Percentiles rank a stretch among this genome's conserved stretches.
These are phyloP conservation scores for Xylariaceae sp. DNA, from an alignment of 2,329 filamentous ascomycete species.

Conservation along the genomic window DNA sequence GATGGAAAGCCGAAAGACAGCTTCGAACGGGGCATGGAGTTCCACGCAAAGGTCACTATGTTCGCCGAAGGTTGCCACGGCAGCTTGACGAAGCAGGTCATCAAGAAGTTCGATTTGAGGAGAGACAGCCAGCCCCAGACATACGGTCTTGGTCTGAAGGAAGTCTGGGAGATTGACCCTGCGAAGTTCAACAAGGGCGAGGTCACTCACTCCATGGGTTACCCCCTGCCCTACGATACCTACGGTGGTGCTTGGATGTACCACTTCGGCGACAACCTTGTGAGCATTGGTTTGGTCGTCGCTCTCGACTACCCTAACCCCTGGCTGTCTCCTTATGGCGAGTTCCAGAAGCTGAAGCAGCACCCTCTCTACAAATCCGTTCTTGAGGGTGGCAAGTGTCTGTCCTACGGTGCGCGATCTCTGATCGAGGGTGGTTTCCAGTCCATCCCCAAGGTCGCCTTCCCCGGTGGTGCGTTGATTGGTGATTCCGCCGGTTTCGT, in stretches of 20 bases:
- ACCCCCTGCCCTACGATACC: conserved; percentile 78
- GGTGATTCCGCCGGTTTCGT: conserved; percentile 95
- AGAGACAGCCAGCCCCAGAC: conserved; percentile 89
- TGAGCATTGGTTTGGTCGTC: conserved; percentile 84
- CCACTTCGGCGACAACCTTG: conserved; percentile 96
- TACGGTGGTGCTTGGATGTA: conserved; percentile 99
- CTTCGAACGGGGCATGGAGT: conserved; percentile 98
- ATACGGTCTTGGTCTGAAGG: conserved; percentile 90
- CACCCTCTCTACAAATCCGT: conserved; percentile 84
- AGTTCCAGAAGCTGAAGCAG: conserved; percentile 98
- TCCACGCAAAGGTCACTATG: conserved; percentile 84
- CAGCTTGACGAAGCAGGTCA: conserved; percentile 88
- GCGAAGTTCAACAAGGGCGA: conserved; percentile 87
- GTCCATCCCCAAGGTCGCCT: conserved; percentile 93
- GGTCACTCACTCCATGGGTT: conserved; percentile 86
- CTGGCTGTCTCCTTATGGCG: conserved; percentile 89
- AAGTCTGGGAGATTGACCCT: conserved; percentile 93
- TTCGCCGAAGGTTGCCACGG: conserved; percentile 96
- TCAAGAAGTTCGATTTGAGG: conserved; percentile 87
- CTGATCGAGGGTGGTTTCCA: conserved; percentile 95
- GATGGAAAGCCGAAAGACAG: conserved; percentile 80
- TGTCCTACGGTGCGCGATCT: conserved; percentile 89
- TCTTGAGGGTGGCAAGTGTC: conserved; percentile 94
- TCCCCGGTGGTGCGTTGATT: conserved; percentile 91
- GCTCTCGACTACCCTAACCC: conserved; percentile 95